Conservation (phyloP, 768 basidiomycete genomes). For the Serendipita sp. region DNA sequence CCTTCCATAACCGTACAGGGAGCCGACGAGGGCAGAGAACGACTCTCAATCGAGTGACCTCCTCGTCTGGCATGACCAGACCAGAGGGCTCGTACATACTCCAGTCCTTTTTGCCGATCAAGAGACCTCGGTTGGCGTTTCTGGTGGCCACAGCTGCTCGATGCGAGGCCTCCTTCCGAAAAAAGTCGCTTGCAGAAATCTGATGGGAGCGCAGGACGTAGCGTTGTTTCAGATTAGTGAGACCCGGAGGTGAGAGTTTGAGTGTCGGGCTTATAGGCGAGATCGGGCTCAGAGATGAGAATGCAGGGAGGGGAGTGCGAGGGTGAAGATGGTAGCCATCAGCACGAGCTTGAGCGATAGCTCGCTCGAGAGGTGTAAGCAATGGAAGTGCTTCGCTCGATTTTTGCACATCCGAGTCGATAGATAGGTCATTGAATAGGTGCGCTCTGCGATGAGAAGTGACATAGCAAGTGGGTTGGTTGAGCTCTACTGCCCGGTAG, state of each 20-base stretch:
- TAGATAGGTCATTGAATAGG: background rate
- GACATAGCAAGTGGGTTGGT: background rate
- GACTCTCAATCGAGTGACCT: background rate
- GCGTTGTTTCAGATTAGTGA: background rate
- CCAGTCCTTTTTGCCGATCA: background rate
- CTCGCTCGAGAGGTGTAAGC: background rate
- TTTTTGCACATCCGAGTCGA: background rate
- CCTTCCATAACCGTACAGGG: constrained; percentile 2
- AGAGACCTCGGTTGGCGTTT: background rate
- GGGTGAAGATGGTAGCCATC: constrained; percentile 4
- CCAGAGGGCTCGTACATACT: background rate
- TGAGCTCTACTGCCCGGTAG: background rate
- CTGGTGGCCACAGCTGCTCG: constrained; percentile 1
- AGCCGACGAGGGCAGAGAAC: background rate
- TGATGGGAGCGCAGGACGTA: background rate
- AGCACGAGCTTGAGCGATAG: background rate
- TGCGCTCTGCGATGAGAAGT: background rate
- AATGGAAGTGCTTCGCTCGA: background rate
- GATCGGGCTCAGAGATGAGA: background rate
- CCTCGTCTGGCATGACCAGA: constrained; percentile 1
- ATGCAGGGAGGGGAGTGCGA: background rate
- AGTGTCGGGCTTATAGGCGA: background rate
- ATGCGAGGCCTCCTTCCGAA: constrained; percentile 3
- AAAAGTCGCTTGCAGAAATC: background rate
- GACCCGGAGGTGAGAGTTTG: background rate